These are phyloP conservation scores for Sarocladiaceae sp. DNA, from an alignment of 2,329 filamentous ascomycete genomes.

Conservation along the genomic window DNA sequence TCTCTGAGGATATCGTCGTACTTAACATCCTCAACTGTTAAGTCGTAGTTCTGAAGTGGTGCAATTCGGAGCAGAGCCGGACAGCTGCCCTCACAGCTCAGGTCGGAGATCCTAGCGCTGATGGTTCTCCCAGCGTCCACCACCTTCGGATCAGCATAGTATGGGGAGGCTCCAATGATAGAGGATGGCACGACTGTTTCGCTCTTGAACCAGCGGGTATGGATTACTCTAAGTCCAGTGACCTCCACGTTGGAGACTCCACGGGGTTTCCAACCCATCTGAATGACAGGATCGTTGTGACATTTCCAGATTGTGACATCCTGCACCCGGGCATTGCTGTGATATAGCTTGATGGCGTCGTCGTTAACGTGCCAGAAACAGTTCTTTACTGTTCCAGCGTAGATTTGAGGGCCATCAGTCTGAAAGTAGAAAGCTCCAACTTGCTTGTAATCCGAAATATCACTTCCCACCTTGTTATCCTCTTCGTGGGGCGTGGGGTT, in stretches of 20 bases:
- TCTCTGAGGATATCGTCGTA: constrained; percentile 8
- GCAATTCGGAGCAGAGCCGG: constrained; percentile 8
- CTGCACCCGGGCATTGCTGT: constrained; percentile 16
- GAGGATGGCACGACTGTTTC: constrained; percentile 15
- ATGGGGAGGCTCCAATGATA: constrained; percentile 18
- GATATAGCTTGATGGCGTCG: constrained; percentile 26
- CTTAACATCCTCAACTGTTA: constrained; percentile 7
- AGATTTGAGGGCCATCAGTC: constrained; percentile 26
- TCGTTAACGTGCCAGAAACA: constrained; percentile 26
- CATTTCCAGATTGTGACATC: constrained; percentile 20
- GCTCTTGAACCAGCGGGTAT: constrained; percentile 16
- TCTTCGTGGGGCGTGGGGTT: constrained; percentile 11
- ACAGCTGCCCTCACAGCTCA: constrained; percentile 10
- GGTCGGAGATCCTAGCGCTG: not conserved
- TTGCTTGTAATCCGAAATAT: constrained; percentile 25
- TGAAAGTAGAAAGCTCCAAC: constrained; percentile 27
- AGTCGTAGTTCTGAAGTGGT: constrained; percentile 8
- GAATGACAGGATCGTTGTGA: constrained; percentile 22
- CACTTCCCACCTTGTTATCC: constrained; percentile 12
- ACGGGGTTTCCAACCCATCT: constrained; percentile 24
- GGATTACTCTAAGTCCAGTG: constrained; percentile 18
- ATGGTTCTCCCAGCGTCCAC: constrained; percentile 5
- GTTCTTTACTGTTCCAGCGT: constrained; percentile 21
- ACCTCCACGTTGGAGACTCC: constrained; percentile 18
- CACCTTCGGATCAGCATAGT: constrained; percentile 15